Base-by-base conservation (phyloP, 139 green algal species). In the Chlamydomonas schloesseri region DNA sequence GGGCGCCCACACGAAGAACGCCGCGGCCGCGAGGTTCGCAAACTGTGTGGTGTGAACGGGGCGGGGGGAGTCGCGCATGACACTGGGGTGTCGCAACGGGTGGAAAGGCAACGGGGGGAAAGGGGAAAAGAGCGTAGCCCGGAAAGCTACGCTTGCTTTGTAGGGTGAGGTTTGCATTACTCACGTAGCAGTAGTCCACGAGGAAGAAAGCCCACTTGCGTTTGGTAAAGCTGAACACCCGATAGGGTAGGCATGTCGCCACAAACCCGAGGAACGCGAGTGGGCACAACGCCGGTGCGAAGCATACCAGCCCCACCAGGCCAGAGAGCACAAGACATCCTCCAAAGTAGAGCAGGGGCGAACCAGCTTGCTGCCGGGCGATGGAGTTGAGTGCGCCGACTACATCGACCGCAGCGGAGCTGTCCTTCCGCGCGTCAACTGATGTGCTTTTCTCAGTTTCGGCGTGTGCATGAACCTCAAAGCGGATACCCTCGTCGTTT, bases 171-270 rank as follows among this genome's bases (percentile, higher is more conserved):
- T 58, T 60, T 60, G 55, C 18, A 26, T 21, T 2, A 73, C 89
- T 81, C 33, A 92, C 87, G 55, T 95, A 95, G 85, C 92, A 95
- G 74, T 91, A 95, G 74, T 95, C 92, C 23, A 94, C 42, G 20
- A 95, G 83, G 73, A 89, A 95, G 65, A 92, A 93, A 47, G 34
- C 76, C 34, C 82, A 85, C 14, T 73, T 76, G 50, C 86, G 71
- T 10, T 37, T 64, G 2, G 28, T 33, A 34, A 93, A 95, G 46
- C 82, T 58, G 42, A 82, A 69, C 0, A 83, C n/a, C 1, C 92
- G 83, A 64, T 84, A 91, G 5, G 92, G 92, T 13, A 95, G 60
- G 28, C 37, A 88, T 2, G 84, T 31, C 3, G 76, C 78, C 21
- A 62, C 73, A 37, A 95, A 95, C 15, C 79, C 21, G 50, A 95